Base-by-base conservation (phyloP, 192 early-diverging fungal genomes). In the Mortierella antarctica region DNA sequence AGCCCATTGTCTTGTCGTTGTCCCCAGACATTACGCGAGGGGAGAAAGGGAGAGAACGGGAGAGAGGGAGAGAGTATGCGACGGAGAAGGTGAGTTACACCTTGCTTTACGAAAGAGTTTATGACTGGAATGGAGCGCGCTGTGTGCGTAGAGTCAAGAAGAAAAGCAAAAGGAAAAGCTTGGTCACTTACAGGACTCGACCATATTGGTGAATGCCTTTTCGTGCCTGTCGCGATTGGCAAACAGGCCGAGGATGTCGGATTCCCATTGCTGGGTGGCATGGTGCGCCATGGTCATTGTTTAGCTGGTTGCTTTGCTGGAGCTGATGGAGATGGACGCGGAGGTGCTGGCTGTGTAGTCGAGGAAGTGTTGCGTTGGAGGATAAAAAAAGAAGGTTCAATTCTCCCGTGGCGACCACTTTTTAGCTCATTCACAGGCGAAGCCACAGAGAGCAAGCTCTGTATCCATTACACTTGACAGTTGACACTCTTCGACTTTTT, bases 121-220 rank as follows among this genome's bases (percentile, higher is more conserved):
- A 20, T 55, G 9, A 14, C 53, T 7, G 21, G 2, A 31, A 31
- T 41, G 15, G 14, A 69, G 20, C 18, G 17, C 18, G 7, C 42
- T 50, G 20, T 5, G 15, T 2, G 31, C 31, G 1, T 31, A 63
- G 0, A 48, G 53, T 17, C 10, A 57, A 11, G n/a, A 7, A 41
- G 46, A 2, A 31, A 46, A 74, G 18, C 7, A 31, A 52, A 49
- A 18, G 49, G n/a, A 53, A 13, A 57, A 47, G 40, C 15, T 49
- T 17, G 41, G 13, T 17, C 41, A 74, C 82, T 73, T 85, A 87
- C 86, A 83, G 51, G 84, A 77, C 57, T 87, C 83, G 40, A 87
- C 84, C 74, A 87, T 83, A 42, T 70, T 67, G 17, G 74, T 83
- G 58, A 85, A 85, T 60, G 84, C 74, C 51, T 85, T 78, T 65